A percentile compares a stretch with the other conserved stretches of the same genome.
Conservation (phyloP, 305 asterid species). For the Lippia alba region DNA sequence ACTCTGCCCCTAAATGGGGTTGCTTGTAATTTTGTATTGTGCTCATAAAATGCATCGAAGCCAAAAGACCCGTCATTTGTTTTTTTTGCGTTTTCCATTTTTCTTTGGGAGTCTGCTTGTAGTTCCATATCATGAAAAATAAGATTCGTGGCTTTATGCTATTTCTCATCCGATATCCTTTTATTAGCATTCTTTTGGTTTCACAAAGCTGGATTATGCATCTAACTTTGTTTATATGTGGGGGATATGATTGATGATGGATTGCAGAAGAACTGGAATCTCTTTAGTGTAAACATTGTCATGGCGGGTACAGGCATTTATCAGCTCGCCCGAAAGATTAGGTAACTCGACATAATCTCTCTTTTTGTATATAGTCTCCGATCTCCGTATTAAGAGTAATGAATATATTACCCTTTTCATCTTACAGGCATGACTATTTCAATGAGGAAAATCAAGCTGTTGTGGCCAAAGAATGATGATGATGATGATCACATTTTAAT, state of each 20-base stretch:
- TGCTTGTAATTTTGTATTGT: no score
- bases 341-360: constrained; percentile 37
- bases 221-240: neutral
- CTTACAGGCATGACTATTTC: constrained; percentile 55
- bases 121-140: no score
- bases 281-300: constrained; percentile 74
- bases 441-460: constrained; percentile 53
- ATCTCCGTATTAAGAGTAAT: neutral
- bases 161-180: no score
- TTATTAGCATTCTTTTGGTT: neutral
- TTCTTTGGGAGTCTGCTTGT: no score
- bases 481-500: constrained; percentile 25
- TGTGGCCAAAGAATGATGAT: constrained; percentile 52
- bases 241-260: constrained; percentile 19
- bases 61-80: no score
- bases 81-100: no score
- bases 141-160: no score
- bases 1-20: no score
- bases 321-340: constrained; percentile 72
- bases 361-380: neutral
- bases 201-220: neutral
- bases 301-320: constrained; percentile 86
- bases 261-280: constrained; percentile 86
- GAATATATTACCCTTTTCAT: constrained; percentile 5
- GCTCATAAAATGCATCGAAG: no score